phyloP scores from a whole-genome alignment of 2,329 filamentous ascomycete species.

The Tolypocladium tundrense region DNA sequence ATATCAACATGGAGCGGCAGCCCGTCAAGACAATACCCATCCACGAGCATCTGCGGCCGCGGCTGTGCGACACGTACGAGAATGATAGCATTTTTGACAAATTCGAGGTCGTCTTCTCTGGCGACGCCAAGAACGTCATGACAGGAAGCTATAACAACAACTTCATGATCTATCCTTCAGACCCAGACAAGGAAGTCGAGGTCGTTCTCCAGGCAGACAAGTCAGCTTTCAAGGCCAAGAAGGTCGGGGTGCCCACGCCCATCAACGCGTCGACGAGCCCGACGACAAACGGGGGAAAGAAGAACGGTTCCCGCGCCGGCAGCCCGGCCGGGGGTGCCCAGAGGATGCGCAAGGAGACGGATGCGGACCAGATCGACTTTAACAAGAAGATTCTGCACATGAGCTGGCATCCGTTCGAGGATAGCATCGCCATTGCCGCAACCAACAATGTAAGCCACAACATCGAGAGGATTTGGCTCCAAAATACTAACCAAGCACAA shows the following conservation, averaged over 20 bases:
- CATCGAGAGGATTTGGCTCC: not conserved
- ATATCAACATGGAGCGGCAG: conserved; percentile 97
- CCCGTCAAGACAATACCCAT: conserved; percentile 98
- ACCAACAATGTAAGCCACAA: conserved; percentile 83
- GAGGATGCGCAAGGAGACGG: conserved; percentile 97
- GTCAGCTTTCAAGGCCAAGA: conserved; percentile 99
- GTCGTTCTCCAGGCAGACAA: conserved; percentile 97
- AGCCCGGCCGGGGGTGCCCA: conserved; percentile 73
- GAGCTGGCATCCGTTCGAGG: conserved; percentile 99
- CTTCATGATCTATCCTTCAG: conserved; percentile 99
- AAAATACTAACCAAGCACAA: conserved; percentile 12
- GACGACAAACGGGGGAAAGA: conserved; percentile 68
- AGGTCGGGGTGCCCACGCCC: conserved; percentile 93
- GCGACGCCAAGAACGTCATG: conserved; percentile 98
- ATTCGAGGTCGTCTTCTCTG: conserved; percentile 98
- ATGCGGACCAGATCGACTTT: conserved; percentile 98
- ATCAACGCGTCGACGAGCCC: conserved; percentile 78
- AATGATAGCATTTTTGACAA: conserved; percentile 99
- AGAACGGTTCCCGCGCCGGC: conserved; percentile 75
- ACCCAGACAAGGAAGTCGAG: conserved; percentile 91
- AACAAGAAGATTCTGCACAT: conserved; percentile 99
- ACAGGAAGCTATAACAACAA: conserved; percentile 99
- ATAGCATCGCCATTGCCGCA: conserved; percentile 97
- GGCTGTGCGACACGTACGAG: conserved; percentile 96
- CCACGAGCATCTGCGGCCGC: conserved; percentile 88